Percentiles rank a stretch among this genome's conserved stretches.
phyloP scores from a whole-genome alignment of 2,329 filamentous ascomycete species.

The Pseudogymnoascus sp. region DNA sequence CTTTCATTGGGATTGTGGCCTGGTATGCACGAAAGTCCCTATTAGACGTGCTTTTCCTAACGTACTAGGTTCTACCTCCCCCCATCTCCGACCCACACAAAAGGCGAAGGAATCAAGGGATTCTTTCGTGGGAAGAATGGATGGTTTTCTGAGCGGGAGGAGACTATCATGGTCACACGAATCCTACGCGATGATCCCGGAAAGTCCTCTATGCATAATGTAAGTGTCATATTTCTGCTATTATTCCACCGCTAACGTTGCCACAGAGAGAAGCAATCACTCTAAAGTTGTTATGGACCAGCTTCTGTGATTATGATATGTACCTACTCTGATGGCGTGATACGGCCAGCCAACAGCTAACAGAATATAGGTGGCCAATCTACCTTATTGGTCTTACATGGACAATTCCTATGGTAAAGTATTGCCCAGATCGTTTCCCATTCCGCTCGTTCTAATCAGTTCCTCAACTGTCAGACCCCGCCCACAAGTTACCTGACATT shows the following conservation, averaged over 20 bases:
- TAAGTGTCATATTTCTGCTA: no score
- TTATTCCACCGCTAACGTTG: no score
- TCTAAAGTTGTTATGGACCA: constrained; percentile 35
- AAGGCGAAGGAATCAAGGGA: constrained; percentile 33
- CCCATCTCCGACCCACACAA: constrained; percentile 54
- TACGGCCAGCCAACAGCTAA: no score
- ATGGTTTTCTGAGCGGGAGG: constrained; percentile 55
- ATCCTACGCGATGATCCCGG: constrained; percentile 46
- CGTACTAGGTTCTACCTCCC: constrained; percentile 48
- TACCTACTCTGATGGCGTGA: neutral
- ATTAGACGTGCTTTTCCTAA: no score
- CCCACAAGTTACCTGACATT: neutral
- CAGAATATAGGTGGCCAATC: constrained; percentile 32
- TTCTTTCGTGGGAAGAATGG: constrained; percentile 50
- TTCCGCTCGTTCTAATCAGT: no score
- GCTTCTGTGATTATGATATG: constrained; percentile 43
- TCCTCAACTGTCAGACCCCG: no score
- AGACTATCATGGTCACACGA: constrained; percentile 59
- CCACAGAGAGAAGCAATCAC: constrained; percentile 26
- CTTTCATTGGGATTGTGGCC: constrained; percentile 43
- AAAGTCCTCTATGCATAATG: constrained; percentile 32
- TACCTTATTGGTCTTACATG: constrained; percentile 30
- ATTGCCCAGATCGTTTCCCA: no score
- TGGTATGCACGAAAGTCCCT: constrained; percentile 23
- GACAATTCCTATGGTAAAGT: neutral